These are phyloP conservation scores for Lachnellula suecica DNA, from an alignment of 2,329 filamentous ascomycete species.

Conservation along the genomic window DNA sequence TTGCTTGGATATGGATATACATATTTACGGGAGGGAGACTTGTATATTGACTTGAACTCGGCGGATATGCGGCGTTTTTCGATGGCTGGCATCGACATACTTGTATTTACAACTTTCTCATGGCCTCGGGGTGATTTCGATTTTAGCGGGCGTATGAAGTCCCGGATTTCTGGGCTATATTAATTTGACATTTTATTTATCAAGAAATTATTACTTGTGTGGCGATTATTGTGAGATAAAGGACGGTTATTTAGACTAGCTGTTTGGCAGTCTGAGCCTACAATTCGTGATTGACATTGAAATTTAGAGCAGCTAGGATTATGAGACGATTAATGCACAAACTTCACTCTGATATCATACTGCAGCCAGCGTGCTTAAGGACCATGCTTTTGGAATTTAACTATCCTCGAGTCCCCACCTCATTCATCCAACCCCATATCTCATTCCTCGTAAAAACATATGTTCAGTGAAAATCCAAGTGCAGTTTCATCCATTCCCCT, in stretches of 20 bases:
- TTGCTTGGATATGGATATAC: neutral
- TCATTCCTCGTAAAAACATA: neutral
- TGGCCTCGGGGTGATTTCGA: slow-evolving; percentile 9
- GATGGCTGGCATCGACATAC: slow-evolving; percentile 3
- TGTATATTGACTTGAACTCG: neutral
- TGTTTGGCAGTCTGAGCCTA: too few relatives aligned
- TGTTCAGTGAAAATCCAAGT: neutral
- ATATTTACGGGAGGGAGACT: neutral
- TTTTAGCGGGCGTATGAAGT: slow-evolving; percentile 14
- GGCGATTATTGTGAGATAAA: neutral
- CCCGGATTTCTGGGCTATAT: neutral
- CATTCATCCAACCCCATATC: neutral
- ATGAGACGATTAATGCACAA: too few relatives aligned
- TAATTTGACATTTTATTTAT: neutral
- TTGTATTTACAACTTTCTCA: slow-evolving; percentile 6
- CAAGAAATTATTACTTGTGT: neutral
- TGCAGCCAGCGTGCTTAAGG: neutral
- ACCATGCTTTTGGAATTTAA: neutral
- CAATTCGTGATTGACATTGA: too few relatives aligned
- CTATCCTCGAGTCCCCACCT: neutral
- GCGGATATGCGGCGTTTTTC: slow-evolving; percentile 12
- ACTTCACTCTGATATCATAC: neutral
- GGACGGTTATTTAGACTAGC: neutral
- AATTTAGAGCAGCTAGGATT: neutral
- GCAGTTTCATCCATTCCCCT: neutral